Evolutionary conservation across 352 stramenopile species (phyloP), one percentile per base, ranked within the genome.

Genomic region (Globisporangium sylvaticum): DNA sequence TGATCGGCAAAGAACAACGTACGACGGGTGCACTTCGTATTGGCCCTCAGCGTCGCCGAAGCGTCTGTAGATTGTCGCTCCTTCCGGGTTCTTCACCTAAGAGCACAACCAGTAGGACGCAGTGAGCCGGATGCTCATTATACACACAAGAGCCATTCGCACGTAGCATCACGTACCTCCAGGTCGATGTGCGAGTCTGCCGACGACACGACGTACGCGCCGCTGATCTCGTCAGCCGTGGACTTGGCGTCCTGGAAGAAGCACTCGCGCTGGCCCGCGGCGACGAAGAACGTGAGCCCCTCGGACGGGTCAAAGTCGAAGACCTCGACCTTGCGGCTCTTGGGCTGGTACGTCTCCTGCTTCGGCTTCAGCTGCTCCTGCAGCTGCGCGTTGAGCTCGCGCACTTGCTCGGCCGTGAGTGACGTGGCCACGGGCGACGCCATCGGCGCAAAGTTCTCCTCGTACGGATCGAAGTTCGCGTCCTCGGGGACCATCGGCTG

Each of bases 291-390:
- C 25, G 83, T 92, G 55, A 94, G 67, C 1, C 86, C 86, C 61
- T 94, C 83, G 64, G 83, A 92, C 64, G 86, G 86, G 57, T 94
- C 86, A 62, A 94, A 94, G 71, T 94, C 86, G 55, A 92, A 94
- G 18, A 69, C 71, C 64, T 89, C 81, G 14, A 91, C 73, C 3
- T 78, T 71, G 62, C 76, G 79, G 44, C 71, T 65, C 56, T 77
- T 79, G 1, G 72, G 72, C 42, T 83, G 67, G 37, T 89, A 81
- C 15, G 72, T 66, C 29, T 61, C 56, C 42, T 58, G 52, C 34
- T 50, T 50, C 7, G n/a, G 59, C 29, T 57, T 15, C 39, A 67
- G 9, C 72, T 50, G 18, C 56, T 25, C 61, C 56, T 56, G 18
- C 4, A 34, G 15, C 22, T 27, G 46, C 31, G 42, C 59, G 54